Percentiles rank a stretch among this genome's conserved stretches.
These are phyloP conservation scores for Colletotrichum costaricense DNA, from an alignment of 2,329 filamentous ascomycete species.

Conservation along the genomic window DNA sequence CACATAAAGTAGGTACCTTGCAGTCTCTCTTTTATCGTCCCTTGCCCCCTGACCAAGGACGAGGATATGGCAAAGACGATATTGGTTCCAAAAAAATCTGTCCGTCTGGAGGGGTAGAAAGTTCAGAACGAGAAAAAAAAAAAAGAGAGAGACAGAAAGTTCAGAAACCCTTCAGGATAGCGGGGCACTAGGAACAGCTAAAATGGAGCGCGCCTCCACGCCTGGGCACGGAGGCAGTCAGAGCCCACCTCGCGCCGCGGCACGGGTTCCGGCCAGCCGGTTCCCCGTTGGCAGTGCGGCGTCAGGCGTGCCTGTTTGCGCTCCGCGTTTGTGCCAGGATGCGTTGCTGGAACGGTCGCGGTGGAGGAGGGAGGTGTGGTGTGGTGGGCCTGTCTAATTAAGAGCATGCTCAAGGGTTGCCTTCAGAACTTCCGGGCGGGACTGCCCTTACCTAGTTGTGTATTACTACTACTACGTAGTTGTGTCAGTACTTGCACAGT, in stretches of 20 bases:
- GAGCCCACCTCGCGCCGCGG: constrained; percentile 15
- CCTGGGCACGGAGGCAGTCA: constrained; percentile 9
- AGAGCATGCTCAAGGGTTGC: constrained; percentile 20
- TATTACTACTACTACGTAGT: too few species aligned
- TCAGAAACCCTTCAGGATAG: neutral
- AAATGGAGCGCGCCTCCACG: constrained; percentile 7
- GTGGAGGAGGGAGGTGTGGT: neutral
- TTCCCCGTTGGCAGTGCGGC: constrained; percentile 20
- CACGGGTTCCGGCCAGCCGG: constrained; percentile 29
- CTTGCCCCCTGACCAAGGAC: neutral
- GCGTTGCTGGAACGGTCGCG: constrained; percentile 5
- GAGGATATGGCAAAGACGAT: neutral
- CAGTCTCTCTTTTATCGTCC: neutral
- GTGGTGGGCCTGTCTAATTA: constrained; percentile 15
- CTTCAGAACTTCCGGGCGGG: constrained; percentile 7
- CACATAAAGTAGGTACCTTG: neutral
- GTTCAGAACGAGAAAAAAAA: neutral
- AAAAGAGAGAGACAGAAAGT: neutral
- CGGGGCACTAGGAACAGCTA: constrained; percentile 9
- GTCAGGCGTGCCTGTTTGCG: constrained; percentile 5
- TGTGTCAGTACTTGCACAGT: too few species aligned
- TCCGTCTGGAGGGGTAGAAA: neutral
- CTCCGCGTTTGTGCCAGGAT: neutral
- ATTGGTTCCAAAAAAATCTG: neutral
- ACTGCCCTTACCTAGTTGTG: neutral